phyloP scores from a whole-genome alignment of 306 rosid genomes.

The Gynostemma pentaphyllum region DNA sequence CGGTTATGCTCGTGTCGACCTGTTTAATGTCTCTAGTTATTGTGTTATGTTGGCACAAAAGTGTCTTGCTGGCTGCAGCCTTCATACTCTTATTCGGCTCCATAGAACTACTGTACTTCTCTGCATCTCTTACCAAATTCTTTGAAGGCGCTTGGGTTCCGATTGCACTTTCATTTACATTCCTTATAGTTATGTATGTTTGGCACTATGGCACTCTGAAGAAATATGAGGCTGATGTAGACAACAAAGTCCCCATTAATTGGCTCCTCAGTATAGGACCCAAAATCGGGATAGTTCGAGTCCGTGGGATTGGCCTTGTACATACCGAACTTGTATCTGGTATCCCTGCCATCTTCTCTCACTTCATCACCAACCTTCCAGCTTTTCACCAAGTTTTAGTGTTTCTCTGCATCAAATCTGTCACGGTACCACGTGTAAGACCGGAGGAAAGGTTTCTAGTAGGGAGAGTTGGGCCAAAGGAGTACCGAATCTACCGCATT shows the following conservation, averaged over 20 bases:
- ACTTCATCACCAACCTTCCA: slow-evolving; percentile 93
- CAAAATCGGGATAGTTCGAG: slow-evolving; percentile 75
- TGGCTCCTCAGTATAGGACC: slow-evolving; percentile 92
- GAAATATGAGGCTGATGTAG: slow-evolving; percentile 89
- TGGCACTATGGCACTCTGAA: slow-evolving; percentile 95
- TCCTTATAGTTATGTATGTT: slow-evolving; percentile 66
- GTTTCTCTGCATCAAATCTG: slow-evolving; percentile 92
- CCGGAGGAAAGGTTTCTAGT: slow-evolving; percentile 90
- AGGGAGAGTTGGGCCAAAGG: slow-evolving; percentile 93
- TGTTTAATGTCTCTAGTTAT: slow-evolving; percentile 94
- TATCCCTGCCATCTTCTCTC: slow-evolving; percentile 90
- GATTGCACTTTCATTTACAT: slow-evolving; percentile 73
- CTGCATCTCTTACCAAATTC: slow-evolving; percentile 91
- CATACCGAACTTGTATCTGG: slow-evolving; percentile 93
- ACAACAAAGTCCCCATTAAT: slow-evolving; percentile 87
- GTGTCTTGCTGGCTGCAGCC: slow-evolving; percentile 43
- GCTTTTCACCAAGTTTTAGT: slow-evolving; percentile 93
- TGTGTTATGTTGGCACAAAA: slow-evolving; percentile 78
- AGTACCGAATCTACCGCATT: slow-evolving; percentile 73
- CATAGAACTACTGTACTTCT: slow-evolving; percentile 88
- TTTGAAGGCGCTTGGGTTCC: slow-evolving; percentile 99
- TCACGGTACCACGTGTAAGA: slow-evolving; percentile 82
- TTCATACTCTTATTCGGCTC: slow-evolving; percentile 85
- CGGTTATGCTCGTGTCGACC: slow-evolving; percentile 88
- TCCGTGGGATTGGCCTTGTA: slow-evolving; percentile 87